phyloP scores from a whole-genome alignment of 192 early-diverging fungal species.

The Thoreauomyces humboldtii region DNA sequence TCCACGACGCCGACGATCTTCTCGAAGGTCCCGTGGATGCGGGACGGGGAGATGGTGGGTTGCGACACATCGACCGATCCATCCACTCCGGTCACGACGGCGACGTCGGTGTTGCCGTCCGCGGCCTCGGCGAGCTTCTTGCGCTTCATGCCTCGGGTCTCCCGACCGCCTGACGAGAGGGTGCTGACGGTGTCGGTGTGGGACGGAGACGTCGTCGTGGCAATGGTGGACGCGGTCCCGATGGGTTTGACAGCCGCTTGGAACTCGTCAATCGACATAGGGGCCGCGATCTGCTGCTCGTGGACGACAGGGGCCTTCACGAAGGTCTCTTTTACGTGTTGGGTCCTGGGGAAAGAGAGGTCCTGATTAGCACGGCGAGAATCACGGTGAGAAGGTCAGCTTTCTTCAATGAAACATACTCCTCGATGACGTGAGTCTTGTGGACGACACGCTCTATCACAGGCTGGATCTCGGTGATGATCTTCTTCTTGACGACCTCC shows the following conservation, averaged over 20 bases:
- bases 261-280: slow-evolving; percentile 26
- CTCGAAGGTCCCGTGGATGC: slow-evolving; percentile 19
- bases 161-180: background rate
- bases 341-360: slow-evolving; percentile 12
- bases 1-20: slow-evolving; percentile 28
- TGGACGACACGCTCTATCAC: slow-evolving; percentile 31
- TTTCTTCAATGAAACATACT: slow-evolving; percentile 15
- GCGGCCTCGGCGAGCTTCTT: slow-evolving; percentile 25
- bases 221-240: background rate
- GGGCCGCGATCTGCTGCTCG: slow-evolving; percentile 25
- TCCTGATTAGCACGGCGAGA: background rate
- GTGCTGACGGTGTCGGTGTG: background rate
- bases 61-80: background rate
- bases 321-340: slow-evolving; percentile 30
- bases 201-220: background rate
- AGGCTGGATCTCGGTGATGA: slow-evolving; percentile 34
- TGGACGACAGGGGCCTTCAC: slow-evolving; percentile 30
- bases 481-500: slow-evolving; percentile 21
- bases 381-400: background rate
- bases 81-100: background rate
- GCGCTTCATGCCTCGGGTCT: slow-evolving; percentile 28
- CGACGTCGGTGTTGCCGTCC: background rate
- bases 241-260: background rate
- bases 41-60: background rate
- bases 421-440: slow-evolving; percentile 28